Evolutionary conservation across 208 protist species (phyloP).

Genomic region (Lotmaria passim): DNA sequence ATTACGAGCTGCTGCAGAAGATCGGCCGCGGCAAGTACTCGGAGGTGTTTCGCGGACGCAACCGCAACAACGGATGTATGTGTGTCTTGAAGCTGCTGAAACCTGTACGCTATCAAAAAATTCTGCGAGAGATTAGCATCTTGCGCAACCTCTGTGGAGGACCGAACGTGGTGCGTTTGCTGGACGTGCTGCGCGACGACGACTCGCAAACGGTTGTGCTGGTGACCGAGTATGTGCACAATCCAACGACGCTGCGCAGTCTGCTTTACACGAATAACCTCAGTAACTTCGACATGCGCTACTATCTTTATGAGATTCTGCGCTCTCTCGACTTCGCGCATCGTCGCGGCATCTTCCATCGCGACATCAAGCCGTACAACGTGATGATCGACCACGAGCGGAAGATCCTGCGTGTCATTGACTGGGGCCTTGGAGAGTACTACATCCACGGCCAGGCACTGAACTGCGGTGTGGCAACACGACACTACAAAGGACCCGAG

Average conservation of each 20-base stretch:
- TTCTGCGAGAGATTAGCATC: conserved; percentile 99
- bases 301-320: conserved; percentile 98
- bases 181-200: conserved; percentile 97
- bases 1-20: conserved; percentile 97
- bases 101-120: conserved; percentile 99
- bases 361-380: conserved; percentile 99
- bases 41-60: conserved; percentile 98
- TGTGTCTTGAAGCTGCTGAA: conserved; percentile 99
- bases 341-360: conserved; percentile 99
- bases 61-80: conserved; percentile 85
- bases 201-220: conserved; percentile 96
- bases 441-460: conserved; percentile 98
- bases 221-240: conserved; percentile 99
- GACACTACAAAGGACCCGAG: conserved; percentile 99
- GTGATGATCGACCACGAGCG: conserved; percentile 99
- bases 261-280: conserved; percentile 95
- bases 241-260: conserved; percentile 93
- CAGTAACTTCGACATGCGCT: conserved; percentile 98
- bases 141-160: conserved; percentile 98
- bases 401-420: conserved; percentile 96
- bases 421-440: conserved; percentile 99
- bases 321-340: conserved; percentile 96
- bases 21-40: conserved; percentile 99
- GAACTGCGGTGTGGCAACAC: conserved; percentile 99
- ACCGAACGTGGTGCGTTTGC: conserved; percentile 98